Percentiles rank a stretch among this genome's conserved stretches.
phyloP scores from a whole-genome alignment of 495 filamentous ascomycete genomes.

The Penicillium lividum region DNA sequence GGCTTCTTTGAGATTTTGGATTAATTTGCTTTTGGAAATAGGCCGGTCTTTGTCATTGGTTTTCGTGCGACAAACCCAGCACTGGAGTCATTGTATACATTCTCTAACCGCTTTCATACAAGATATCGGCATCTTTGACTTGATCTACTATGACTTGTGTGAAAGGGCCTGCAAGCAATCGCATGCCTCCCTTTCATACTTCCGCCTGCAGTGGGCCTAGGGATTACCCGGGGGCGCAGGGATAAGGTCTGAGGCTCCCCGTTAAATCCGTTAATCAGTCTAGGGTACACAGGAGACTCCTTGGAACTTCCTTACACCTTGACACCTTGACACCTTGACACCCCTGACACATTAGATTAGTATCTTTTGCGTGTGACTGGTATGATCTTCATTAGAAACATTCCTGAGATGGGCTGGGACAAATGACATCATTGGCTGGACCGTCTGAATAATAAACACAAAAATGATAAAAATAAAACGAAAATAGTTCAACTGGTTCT shows the following conservation, averaged over 20 bases:
- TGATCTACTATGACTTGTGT: not conserved
- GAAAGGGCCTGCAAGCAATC: conserved; percentile 7
- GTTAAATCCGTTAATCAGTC: not conserved
- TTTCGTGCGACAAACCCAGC: no score
- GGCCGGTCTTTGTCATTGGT: not conserved
- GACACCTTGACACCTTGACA: not conserved
- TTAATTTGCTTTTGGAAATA: not conserved
- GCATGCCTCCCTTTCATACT: conserved; percentile 17
- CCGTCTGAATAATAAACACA: not conserved
- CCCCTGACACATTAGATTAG: not conserved
- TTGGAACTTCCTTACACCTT: not conserved
- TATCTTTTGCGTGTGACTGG: not conserved
- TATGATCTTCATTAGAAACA: not conserved
- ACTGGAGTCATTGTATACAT: not conserved
- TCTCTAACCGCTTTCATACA: not conserved
- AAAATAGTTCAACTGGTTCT: not conserved
- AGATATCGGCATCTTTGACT: not conserved
- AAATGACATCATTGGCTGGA: conserved; percentile 12
- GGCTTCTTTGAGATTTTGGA: conserved; percentile 1
- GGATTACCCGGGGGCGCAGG: not conserved
- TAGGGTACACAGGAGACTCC: not conserved
- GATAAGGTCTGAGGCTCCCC: not conserved
- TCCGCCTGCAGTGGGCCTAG: conserved; percentile 12
- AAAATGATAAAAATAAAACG: not conserved
- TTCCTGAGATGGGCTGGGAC: conserved; percentile 12